phyloP scores from a whole-genome alignment of 208 protist species.

The Tetramitus jugosus region DNA sequence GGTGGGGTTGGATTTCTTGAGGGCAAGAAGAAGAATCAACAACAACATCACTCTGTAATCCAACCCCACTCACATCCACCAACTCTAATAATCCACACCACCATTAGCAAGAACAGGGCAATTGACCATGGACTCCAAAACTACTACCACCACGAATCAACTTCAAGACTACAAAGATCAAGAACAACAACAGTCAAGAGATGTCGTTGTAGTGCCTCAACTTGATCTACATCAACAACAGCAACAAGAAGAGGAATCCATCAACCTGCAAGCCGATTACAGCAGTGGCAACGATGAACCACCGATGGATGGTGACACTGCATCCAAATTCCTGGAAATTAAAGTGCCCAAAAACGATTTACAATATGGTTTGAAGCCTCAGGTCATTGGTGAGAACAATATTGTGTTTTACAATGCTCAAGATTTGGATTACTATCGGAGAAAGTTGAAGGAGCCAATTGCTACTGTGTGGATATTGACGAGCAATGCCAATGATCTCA shows the following conservation, averaged over 20 bases:
- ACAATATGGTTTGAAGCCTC: not conserved
- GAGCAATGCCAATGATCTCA: not conserved
- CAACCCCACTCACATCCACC: too few species aligned
- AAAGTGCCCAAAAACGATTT: not conserved
- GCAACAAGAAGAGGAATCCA: not conserved
- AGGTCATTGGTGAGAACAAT: not conserved
- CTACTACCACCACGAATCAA: too few species aligned
- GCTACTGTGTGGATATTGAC: not conserved
- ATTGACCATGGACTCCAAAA: too few species aligned
- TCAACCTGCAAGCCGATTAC: not conserved
- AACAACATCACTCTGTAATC: too few species aligned
- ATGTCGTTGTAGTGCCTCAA: too few species aligned
- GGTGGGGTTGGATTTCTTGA: too few species aligned
- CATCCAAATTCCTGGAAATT: not conserved
- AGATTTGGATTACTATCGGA: not conserved
- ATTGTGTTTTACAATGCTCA: conserved; percentile 13
- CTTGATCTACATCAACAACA: too few species aligned
- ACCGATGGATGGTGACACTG: not conserved
- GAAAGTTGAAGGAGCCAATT: not conserved
- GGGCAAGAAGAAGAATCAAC: too few species aligned
- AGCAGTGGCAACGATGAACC: not conserved
- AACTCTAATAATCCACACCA: too few species aligned
- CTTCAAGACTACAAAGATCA: too few species aligned
- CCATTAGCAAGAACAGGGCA: too few species aligned
- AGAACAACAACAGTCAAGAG: too few species aligned